These are phyloP conservation scores for Ehretia macrophylla DNA, from an alignment of 257 asterid genomes.

Conservation along the genomic window DNA sequence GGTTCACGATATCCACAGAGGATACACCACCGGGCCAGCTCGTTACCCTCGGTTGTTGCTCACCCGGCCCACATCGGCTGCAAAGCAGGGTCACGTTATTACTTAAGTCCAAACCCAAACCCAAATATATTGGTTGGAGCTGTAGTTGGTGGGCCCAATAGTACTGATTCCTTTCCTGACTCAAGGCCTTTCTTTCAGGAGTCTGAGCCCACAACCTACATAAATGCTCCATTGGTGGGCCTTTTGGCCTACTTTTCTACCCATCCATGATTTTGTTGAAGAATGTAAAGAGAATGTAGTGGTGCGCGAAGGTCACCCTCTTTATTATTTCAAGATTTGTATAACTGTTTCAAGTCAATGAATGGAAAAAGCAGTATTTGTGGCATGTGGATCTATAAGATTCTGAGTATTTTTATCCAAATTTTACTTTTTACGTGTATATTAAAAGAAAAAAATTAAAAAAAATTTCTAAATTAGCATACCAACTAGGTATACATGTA, in stretches of 20 bases:
- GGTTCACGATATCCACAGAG: slow-evolving; percentile 63
- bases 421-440: too few species aligned
- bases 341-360: neutral
- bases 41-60: slow-evolving; percentile 50
- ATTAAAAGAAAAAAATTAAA: too few species aligned
- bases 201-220: slow-evolving; percentile 83
- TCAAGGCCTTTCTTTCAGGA: slow-evolving; percentile 71
- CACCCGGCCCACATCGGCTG: slow-evolving; percentile 64
- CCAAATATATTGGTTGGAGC: slow-evolving; percentile 71
- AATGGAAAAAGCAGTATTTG: neutral
- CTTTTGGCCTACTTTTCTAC: slow-evolving; percentile 65
- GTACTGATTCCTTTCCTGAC: slow-evolving; percentile 60
- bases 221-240: slow-evolving; percentile 79
- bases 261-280: slow-evolving; percentile 37
- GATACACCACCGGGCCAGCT: slow-evolving; percentile 80
- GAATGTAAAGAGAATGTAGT: slow-evolving; percentile 30
- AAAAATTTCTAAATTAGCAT: too few species aligned
- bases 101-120: slow-evolving; percentile 56
- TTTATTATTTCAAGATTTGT: slow-evolving; percentile 11
- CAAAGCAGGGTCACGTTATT: slow-evolving; percentile 59
- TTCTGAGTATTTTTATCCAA: too few species aligned
- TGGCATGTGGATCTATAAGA: too few species aligned
- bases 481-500: too few species aligned
- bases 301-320: slow-evolving; percentile 86
- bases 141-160: slow-evolving; percentile 78